Percentiles rank a stretch among this genome's conserved stretches.
phyloP scores from a whole-genome alignment of 345 rosid species.

The Populus ilicifolia region DNA sequence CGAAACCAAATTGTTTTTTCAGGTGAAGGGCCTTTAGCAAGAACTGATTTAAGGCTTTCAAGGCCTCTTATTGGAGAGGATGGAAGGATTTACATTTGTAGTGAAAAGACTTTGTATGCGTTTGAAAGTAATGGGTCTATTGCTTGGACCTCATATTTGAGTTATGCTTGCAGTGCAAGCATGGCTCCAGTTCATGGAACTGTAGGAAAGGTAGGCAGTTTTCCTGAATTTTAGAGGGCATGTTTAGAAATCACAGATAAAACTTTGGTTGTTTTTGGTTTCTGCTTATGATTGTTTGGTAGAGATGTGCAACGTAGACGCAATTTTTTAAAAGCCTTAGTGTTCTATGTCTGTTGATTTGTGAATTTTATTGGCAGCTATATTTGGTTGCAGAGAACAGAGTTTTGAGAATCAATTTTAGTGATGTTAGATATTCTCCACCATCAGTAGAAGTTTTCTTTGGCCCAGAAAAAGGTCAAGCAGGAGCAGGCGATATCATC shows the following conservation, averaged over 20 bases:
- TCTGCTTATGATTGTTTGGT: background rate
- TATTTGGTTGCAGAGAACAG: slow-evolving; percentile 71
- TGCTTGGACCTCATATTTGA: slow-evolving; percentile 66
- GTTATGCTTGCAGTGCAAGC: slow-evolving; percentile 46
- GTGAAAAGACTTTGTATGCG: slow-evolving; percentile 52
- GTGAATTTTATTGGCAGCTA: slow-evolving; percentile 42
- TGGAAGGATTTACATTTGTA: slow-evolving; percentile 65
- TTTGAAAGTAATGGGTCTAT: slow-evolving; percentile 73
- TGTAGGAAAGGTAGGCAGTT: slow-evolving; percentile 48
- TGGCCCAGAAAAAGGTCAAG: slow-evolving; percentile 48
- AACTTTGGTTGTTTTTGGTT: background rate
- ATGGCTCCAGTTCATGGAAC: slow-evolving; percentile 63
- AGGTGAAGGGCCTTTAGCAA: slow-evolving; percentile 27
- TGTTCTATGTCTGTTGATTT: slow-evolving; percentile 8
- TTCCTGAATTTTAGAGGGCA: background rate
- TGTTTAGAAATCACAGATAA: background rate
- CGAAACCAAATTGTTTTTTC: background rate
- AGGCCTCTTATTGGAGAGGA: slow-evolving; percentile 63
- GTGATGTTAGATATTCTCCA: slow-evolving; percentile 37
- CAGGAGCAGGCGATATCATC: slow-evolving; percentile 36
- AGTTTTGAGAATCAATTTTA: slow-evolving; percentile 45
- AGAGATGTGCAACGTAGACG: background rate
- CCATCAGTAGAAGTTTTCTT: slow-evolving; percentile 51
- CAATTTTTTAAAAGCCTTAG: no score
- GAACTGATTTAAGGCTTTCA: slow-evolving; percentile 46